Evolutionary conservation across 768 basidiomycete species (phyloP).

Genomic region (Pleurotus ostreatus): DNA sequence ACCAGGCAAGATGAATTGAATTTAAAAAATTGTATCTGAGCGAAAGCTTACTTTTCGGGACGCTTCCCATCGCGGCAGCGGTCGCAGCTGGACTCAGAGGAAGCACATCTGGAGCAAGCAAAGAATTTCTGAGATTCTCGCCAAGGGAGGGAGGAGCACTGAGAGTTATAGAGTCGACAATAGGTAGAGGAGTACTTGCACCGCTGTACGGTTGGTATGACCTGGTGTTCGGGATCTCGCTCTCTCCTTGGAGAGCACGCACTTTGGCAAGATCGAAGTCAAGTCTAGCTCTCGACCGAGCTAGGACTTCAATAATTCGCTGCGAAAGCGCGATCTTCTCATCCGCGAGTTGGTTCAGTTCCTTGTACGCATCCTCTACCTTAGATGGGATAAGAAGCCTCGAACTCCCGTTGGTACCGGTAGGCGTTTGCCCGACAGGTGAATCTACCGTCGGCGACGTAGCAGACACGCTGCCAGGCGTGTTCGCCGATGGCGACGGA

Average conservation of each 20-base stretch:
- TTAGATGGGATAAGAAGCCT: conserved; percentile 25
- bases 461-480: conserved; percentile 4
- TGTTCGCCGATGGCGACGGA: conserved; percentile 10
- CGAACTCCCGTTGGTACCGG: conserved; percentile 16
- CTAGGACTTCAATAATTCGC: conserved; percentile 37
- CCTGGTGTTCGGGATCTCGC: neutral
- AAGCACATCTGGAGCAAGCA: conserved; percentile 4
- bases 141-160: conserved; percentile 16
- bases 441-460: conserved; percentile 5
- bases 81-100: conserved; percentile 4
- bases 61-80: conserved; percentile 1
- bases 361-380: conserved; percentile 29
- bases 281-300: conserved; percentile 35
- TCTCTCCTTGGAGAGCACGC: conserved; percentile 34
- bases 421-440: conserved; percentile 16
- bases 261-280: conserved; percentile 38
- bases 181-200: neutral
- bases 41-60: conserved; percentile 9
- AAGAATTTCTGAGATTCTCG: neutral
- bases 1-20: too few relatives aligned
- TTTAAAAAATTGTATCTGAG: neutral
- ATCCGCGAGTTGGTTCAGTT: conserved; percentile 30
- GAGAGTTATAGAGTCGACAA: conserved; percentile 9
- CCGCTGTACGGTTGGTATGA: conserved; percentile 1
- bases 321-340: conserved; percentile 37